A percentile compares a stretch with the other conserved stretches of the same genome.
phyloP scores from a whole-genome alignment of 2,329 filamentous ascomycete genomes.

The Ambrosiella beaveri region DNA sequence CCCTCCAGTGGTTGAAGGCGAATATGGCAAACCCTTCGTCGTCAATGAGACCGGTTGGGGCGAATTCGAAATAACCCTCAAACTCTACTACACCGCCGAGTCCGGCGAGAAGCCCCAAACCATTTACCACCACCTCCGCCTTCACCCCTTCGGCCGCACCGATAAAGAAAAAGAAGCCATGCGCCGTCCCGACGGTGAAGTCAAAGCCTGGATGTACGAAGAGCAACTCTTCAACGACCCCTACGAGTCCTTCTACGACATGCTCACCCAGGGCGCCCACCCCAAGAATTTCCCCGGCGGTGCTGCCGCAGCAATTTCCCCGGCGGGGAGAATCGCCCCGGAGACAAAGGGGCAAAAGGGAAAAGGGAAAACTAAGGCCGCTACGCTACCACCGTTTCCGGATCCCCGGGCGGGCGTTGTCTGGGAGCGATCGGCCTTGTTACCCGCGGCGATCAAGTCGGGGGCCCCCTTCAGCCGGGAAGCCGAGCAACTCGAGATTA shows the following conservation, averaged over 20 bases:
- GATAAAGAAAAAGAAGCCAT: conserved; percentile 52
- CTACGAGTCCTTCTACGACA: conserved; percentile 77
- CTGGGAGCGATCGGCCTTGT: conserved; percentile 54
- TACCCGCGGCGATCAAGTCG: conserved; percentile 49
- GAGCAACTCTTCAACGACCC: conserved; percentile 97
- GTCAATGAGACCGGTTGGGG: conserved; percentile 93
- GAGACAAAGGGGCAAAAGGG: conserved; percentile 29
- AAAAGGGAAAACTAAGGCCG: conserved; percentile 33
- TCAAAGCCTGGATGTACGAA: conserved; percentile 72
- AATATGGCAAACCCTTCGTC: conserved; percentile 52
- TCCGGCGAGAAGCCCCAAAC: conserved; percentile 87
- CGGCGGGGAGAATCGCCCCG: conserved; percentile 12
- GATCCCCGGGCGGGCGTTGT: conserved; percentile 30
- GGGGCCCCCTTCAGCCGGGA: conserved; percentile 58
- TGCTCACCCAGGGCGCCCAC: conserved; percentile 57
- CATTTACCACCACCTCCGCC: conserved; percentile 78
- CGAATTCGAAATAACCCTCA: conserved; percentile 91
- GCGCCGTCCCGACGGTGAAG: conserved; percentile 40
- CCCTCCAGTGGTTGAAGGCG: conserved; percentile 47
- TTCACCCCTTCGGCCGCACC: conserved; percentile 77
- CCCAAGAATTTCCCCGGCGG: conserved; percentile 25
- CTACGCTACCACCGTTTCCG: conserved; percentile 23
- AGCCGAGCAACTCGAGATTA: conserved; percentile 47
- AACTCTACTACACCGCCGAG: conserved; percentile 80
- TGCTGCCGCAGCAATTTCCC: conserved; percentile 2